Percentiles rank a stretch among this genome's conserved stretches.
phyloP scores from a whole-genome alignment of 2,329 filamentous ascomycete species.

The Ceratocystis huliohia region DNA sequence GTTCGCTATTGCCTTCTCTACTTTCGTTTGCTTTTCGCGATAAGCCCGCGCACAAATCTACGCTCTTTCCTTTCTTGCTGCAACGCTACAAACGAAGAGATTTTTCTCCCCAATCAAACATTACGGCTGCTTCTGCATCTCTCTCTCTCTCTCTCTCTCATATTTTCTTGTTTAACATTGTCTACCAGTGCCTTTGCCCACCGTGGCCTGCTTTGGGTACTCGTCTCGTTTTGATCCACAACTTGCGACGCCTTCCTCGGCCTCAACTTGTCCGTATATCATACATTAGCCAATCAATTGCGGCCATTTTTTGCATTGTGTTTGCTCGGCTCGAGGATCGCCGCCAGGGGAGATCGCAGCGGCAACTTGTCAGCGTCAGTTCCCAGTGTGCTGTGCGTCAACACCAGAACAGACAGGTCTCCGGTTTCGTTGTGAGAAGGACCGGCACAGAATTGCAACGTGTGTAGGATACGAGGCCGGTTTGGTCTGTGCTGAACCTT shows the following conservation, averaged over 20 bases:
- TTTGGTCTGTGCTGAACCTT: neutral
- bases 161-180: neutral
- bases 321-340: neutral
- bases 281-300: neutral
- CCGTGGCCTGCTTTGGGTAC: neutral
- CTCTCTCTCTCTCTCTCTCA: neutral
- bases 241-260: neutral
- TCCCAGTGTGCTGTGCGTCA: neutral
- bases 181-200: neutral
- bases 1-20: neutral
- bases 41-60: constrained; percentile 8
- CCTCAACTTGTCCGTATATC: neutral
- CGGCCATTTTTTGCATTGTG: neutral
- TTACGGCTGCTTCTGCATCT: neutral
- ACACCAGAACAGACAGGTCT: neutral
- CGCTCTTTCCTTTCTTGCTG: constrained; percentile 5
- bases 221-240: neutral
- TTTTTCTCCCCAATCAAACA: neutral
- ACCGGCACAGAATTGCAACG: neutral
- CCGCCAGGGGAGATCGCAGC: neutral
- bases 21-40: neutral
- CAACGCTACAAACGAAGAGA: neutral
- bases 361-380: neutral
- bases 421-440: neutral
- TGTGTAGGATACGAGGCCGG: neutral